These are phyloP conservation scores for Starmerella davenportii DNA, from an alignment of 805 yeast species.

Conservation along the genomic window DNA sequence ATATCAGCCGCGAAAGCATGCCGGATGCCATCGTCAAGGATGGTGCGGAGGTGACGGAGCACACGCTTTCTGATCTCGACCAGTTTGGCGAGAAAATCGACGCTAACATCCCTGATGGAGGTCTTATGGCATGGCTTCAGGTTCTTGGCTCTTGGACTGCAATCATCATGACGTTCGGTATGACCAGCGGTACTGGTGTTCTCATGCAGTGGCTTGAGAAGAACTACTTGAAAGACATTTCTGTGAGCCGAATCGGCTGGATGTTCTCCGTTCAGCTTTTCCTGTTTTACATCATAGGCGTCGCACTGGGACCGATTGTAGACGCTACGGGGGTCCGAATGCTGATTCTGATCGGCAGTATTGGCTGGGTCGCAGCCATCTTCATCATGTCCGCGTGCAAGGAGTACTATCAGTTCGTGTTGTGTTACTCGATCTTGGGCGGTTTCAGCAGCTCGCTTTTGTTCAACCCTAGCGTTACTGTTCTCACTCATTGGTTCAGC, in stretches of 20 bases:
- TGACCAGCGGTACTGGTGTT: slow-evolving; percentile 49
- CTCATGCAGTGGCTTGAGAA: slow-evolving; percentile 45
- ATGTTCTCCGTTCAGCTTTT: slow-evolving; percentile 32
- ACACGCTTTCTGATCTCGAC: not conserved
- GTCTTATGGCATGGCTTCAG: slow-evolving; percentile 37
- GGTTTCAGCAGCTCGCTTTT: slow-evolving; percentile 30
- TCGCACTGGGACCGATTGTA: slow-evolving; percentile 35
- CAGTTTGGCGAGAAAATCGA: slow-evolving; percentile 13
- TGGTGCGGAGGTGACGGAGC: not conserved
- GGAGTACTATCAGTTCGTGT: slow-evolving; percentile 39
- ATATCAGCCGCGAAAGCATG: not conserved
- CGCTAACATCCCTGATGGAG: slow-evolving; percentile 31
- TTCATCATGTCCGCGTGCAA: slow-evolving; percentile 35
- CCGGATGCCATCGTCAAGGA: not conserved
- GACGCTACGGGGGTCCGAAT: slow-evolving; percentile 39
- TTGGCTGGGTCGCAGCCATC: slow-evolving; percentile 31
- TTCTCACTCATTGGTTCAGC: slow-evolving; percentile 44
- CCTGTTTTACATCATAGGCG: slow-evolving; percentile 28
- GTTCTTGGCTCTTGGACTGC: slow-evolving; percentile 43
- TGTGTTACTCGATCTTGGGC: slow-evolving; percentile 35
- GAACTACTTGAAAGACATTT: slow-evolving; percentile 27
- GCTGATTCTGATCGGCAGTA: slow-evolving; percentile 30
- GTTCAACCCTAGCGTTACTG: slow-evolving; percentile 38
- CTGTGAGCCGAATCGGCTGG: slow-evolving; percentile 45
- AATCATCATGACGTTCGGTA: slow-evolving; percentile 40